Evolutionary conservation across 116 monocot genomes (phyloP).

Genomic region (Trichopus zeylanicus): DNA sequence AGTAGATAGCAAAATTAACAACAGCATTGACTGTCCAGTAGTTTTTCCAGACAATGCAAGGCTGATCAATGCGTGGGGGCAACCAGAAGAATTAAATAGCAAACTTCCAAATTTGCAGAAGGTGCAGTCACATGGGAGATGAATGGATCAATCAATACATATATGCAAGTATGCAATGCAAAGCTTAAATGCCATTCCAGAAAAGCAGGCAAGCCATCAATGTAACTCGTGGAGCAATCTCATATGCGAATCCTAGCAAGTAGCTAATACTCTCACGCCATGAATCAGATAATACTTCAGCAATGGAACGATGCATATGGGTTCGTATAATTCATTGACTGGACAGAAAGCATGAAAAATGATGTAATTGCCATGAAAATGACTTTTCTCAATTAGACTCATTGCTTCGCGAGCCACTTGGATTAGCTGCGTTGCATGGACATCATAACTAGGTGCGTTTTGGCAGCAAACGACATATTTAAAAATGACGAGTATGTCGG

Average conservation of each 20-base stretch:
- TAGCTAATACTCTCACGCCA: no score
- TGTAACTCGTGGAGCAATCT: background rate
- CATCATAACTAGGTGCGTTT: background rate
- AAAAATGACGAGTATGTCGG: background rate
- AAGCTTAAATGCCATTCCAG: background rate
- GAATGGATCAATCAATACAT: background rate
- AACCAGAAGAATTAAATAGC: background rate
- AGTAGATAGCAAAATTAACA: background rate
- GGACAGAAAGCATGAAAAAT: no score
- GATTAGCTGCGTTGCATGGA: background rate
- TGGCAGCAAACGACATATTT: background rate
- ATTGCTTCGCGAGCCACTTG: no score
- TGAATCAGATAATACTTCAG: no score
- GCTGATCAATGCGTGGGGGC: constrained; percentile 5
- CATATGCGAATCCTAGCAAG: no score
- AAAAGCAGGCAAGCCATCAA: background rate
- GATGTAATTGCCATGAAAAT: no score
- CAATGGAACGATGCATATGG: no score
- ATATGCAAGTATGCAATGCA: background rate
- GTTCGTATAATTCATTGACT: no score
- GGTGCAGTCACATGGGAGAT: background rate
- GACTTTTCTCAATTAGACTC: no score
- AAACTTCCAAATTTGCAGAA: background rate
- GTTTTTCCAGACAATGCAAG: background rate
- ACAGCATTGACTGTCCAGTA: background rate